These are phyloP conservation scores for Tuber microsphaerosporum DNA, from an alignment of 495 filamentous ascomycete species.

Conservation along the genomic window DNA sequence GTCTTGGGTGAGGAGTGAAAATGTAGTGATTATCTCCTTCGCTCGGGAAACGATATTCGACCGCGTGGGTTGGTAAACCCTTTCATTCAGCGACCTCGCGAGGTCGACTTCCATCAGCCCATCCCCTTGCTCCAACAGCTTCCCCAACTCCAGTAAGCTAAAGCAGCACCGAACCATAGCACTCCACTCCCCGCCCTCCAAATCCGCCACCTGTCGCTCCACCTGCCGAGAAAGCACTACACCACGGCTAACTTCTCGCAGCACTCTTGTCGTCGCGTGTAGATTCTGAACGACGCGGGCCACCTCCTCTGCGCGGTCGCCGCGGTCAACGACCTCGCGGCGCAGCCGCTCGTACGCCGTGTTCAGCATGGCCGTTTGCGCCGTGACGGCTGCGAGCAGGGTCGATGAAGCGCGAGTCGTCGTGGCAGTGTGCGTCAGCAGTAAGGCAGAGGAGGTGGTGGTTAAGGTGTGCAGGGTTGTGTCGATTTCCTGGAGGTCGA, in stretches of 20 bases:
- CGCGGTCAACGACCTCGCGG: conserved; percentile 72
- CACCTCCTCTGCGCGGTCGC: conserved; percentile 73
- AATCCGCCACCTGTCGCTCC: conserved; percentile 67
- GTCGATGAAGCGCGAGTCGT: conserved; percentile 61
- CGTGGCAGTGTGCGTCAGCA: conserved; percentile 69
- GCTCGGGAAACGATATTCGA: conserved; percentile 58
- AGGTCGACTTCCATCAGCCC: conserved; percentile 55
- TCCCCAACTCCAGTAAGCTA: conserved; percentile 64
- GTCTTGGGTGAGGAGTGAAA: conserved; percentile 57
- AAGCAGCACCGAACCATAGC: conserved; percentile 71
- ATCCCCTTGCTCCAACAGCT: conserved; percentile 53
- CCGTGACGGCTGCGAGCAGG: conserved; percentile 64
- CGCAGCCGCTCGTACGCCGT: conserved; percentile 76
- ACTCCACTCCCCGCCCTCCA: conserved; percentile 62
- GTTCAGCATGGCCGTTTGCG: conserved; percentile 69
- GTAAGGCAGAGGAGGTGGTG: conserved; percentile 70
- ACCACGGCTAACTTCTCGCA: conserved; percentile 65
- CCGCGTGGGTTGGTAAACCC: conserved; percentile 64
- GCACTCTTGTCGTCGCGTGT: conserved; percentile 69
- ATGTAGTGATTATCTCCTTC: conserved; percentile 75
- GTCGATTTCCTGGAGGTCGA: conserved; percentile 95
- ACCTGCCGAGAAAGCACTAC: conserved; percentile 77
- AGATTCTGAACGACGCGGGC: conserved; percentile 64
- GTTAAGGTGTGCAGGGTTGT: conserved; percentile 88
- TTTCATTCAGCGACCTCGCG: conserved; percentile 58